Conservation (phyloP, 2,329 filamentous ascomycete species). For the Magnaporthales sp. region DNA sequence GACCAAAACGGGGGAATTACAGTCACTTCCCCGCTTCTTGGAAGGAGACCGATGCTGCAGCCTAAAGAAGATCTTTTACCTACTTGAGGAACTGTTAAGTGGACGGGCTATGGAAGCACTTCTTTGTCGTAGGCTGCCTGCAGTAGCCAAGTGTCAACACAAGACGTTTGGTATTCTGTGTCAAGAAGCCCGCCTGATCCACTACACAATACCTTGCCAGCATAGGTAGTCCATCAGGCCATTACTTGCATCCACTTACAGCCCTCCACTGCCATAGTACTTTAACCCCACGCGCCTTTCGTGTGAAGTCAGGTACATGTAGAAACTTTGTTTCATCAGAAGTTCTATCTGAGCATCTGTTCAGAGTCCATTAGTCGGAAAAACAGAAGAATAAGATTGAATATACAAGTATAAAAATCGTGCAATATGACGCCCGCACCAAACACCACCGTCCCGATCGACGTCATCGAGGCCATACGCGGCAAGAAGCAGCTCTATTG, state of each 20-base stretch:
- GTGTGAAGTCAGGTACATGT: background rate
- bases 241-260: background rate
- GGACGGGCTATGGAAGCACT: background rate
- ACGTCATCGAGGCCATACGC: constrained; percentile 2
- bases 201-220: background rate
- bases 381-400: background rate
- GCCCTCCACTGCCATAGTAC: background rate
- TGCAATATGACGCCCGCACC: background rate
- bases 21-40: background rate
- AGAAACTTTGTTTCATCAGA: background rate
- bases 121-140: background rate
- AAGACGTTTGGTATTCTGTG: too few relatives aligned
- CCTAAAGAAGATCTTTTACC: background rate
- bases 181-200: background rate
- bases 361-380: background rate
- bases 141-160: background rate
- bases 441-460: background rate
- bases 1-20: background rate
- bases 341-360: background rate
- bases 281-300: background rate
- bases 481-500: constrained; percentile 4
- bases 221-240: background rate
- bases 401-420: background rate
- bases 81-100: background rate
- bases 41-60: background rate